A percentile compares a stretch with the other conserved stretches of the same genome.
Conservation (phyloP, 306 rosid genomes). For the Malus sieversii region DNA sequence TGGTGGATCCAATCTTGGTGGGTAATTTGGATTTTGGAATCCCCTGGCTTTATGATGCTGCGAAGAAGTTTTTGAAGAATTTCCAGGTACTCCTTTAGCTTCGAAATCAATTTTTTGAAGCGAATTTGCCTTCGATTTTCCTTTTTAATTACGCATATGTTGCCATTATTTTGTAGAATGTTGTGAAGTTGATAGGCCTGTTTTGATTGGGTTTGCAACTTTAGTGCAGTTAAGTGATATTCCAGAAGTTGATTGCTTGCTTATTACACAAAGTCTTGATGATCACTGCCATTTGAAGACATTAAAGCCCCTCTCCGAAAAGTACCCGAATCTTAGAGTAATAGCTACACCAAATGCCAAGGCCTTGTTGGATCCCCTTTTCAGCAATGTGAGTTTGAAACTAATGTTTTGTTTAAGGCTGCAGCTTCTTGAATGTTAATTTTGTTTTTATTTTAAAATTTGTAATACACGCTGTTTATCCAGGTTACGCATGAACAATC, state of each 20-base stretch:
- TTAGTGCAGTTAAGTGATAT: constrained; percentile 79
- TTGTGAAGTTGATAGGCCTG: constrained; percentile 11
- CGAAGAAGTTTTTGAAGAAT: constrained; percentile 66
- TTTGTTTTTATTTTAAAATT: not conserved
- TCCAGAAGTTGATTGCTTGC: constrained; percentile 73
- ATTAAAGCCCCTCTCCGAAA: constrained; percentile 60
- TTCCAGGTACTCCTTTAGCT: constrained; percentile 47
- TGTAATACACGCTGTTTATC: not conserved
- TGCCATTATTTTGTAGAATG: not conserved
- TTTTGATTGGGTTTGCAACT: constrained; percentile 24
- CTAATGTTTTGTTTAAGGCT: not conserved
- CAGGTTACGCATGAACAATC: not conserved
- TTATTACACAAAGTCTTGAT: constrained; percentile 92
- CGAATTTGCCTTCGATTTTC: not conserved
- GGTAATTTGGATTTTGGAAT: constrained; percentile 97
- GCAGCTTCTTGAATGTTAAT: not conserved
- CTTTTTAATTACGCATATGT: not conserved
- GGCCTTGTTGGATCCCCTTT: constrained; percentile 70
- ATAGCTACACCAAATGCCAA: constrained; percentile 82
- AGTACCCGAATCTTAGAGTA: constrained; percentile 54
- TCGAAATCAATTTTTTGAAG: not conserved
- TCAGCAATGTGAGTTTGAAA: constrained; percentile 55
- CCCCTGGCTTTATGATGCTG: constrained; percentile 89
- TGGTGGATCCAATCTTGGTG: constrained; percentile 93
- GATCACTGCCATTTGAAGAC: constrained; percentile 97